Base-by-base conservation (phyloP, 1,284 basidiomycete species). In the Papiliotrema nemorosa region DNA sequence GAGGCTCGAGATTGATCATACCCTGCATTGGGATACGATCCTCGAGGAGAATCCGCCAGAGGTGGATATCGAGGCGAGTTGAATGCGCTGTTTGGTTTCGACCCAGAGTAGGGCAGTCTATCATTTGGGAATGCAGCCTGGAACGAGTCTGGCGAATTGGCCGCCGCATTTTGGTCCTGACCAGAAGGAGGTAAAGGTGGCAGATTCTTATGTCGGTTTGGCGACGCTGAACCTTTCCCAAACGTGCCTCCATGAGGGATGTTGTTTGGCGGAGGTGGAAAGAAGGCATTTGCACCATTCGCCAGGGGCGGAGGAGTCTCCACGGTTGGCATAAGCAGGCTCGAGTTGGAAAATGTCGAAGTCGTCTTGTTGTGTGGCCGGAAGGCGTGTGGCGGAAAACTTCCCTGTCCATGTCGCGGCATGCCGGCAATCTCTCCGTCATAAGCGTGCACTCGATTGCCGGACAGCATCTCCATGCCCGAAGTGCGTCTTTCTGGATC, bases 181-280 rank as follows among this genome's bases (percentile, higher is more conserved):
- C 44, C 41, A n/a, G n/a, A n/a, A 33, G 59, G 64, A 33, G 70
- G 70, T 20, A 73, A 54, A 13, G 70, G 70, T 3, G 70, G 70
- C 3, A 73, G 60, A 40, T 63, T 73, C 57, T 73, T 73, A 59
- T 61, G 66, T 25, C 67, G 57, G 53, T 72, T 70, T 1, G 70
- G 66, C 18, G 63, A 66, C 6, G 62, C 48, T 22, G 45, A 49
- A n/a, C n/a, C n/a, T n/a, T n/a, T n/a, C n/a, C n/a, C n/a, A n/a
- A n/a, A n/a, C n/a, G n/a, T n/a, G 12, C 47, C 55, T 14, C 34
- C n/a, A 43, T 50, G 45, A 9, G 45, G 13, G 41, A 24, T 12
- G 22, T 49, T 26, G 33, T 39, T 33, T 18, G 45, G 44, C 37
- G 44, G 47, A 6, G 49, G 57, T 24, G 53, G 50, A 47, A 54